A percentile compares a stretch with the other conserved stretches of the same genome.
phyloP scores from a whole-genome alignment of 352 stramenopile genomes.

The Blastocystis sp. region DNA sequence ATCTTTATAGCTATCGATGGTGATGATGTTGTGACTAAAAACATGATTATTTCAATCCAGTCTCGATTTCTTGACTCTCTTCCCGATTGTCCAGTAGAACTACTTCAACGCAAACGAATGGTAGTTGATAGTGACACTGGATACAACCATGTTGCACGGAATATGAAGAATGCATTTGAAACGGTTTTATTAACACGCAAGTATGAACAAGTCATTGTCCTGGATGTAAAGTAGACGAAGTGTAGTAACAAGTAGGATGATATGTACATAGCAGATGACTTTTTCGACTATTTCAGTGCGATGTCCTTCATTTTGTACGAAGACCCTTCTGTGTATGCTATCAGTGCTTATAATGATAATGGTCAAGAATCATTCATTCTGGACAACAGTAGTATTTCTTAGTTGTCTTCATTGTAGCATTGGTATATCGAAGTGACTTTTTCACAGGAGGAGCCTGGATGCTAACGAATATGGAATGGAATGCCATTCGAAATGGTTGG shows the following conservation, averaged over 20 bases:
- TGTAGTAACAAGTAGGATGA: conserved; percentile 79
- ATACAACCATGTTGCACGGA: conserved; percentile 75
- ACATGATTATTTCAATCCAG: conserved; percentile 71
- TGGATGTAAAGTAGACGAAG: background rate
- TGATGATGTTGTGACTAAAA: conserved; percentile 70
- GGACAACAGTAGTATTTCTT: background rate
- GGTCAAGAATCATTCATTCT: conserved; percentile 64
- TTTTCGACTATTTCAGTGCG: conserved; percentile 80
- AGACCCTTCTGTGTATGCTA: conserved; percentile 70
- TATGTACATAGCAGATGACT: conserved; percentile 78
- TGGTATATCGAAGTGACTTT: conserved; percentile 75
- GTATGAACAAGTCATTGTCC: conserved; percentile 60
- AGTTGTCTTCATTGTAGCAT: background rate
- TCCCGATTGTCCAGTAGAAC: conserved; percentile 49
- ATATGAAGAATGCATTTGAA: conserved; percentile 77
- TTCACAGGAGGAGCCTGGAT: conserved; percentile 84
- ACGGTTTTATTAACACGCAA: conserved; percentile 42
- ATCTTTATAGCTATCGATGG: conserved; percentile 80
- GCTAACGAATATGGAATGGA: conserved; percentile 75
- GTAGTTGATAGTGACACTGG: conserved; percentile 69
- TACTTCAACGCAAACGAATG: conserved; percentile 69
- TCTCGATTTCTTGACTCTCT: background rate
- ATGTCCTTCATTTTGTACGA: conserved; percentile 76
- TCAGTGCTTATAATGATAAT: conserved; percentile 70
- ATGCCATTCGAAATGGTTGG: conserved; percentile 72